Evolutionary conservation across 2,329 filamentous ascomycete species (phyloP), one percentile per base, ranked within the genome.

Genomic region (Paraphaeosphaeria sporulosa): DNA sequence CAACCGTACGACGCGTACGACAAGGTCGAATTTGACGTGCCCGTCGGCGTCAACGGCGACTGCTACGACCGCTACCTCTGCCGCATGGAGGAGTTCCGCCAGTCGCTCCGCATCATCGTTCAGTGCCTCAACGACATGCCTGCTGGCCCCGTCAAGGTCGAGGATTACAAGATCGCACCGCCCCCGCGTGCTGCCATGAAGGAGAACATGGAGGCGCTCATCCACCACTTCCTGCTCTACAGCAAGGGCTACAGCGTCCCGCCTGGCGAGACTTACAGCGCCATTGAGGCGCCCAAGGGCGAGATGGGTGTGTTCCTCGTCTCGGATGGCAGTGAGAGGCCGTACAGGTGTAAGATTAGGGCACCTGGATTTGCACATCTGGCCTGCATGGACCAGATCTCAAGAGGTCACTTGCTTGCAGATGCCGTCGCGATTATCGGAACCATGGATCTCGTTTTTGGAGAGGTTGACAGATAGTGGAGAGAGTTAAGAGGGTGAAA

Each of bases 91-190:
- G 95, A 99, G 83, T 99, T 99, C 88, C 89, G 95, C 68, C 96
- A 99, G 82, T 97, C 93, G 25, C 90, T 99, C 63, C 91, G 95
- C 74, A 99, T 99, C 81, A 97, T 99, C 77, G 90, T 96, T 85
- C 96, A 99, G 82, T 99, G 96, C 81, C 84, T 99, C 71, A 98
- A 99, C 86, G 93, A 99, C 85, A 99, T 99, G 92, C 94, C 96
- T 51, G 86, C 92, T 51, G 95, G 95, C 30, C 95, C 95, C 55
- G 87, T 98, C 76, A 91, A 94, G 70, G 93, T 97, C 44, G 95
- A 99, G 82, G 95, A 99, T 82, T 99, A 98, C 89, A 99, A 99
- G 88, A 88, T 99, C 74, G 91, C 92, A 2, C 95, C 95, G 23
- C 95, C 95, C 64, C 96, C 95, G n/a, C 90, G 95, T 75, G 86